These are phyloP conservation scores for Spirogloea muscicola DNA, from an alignment of 139 green algal genomes.

Conservation along the genomic window DNA sequence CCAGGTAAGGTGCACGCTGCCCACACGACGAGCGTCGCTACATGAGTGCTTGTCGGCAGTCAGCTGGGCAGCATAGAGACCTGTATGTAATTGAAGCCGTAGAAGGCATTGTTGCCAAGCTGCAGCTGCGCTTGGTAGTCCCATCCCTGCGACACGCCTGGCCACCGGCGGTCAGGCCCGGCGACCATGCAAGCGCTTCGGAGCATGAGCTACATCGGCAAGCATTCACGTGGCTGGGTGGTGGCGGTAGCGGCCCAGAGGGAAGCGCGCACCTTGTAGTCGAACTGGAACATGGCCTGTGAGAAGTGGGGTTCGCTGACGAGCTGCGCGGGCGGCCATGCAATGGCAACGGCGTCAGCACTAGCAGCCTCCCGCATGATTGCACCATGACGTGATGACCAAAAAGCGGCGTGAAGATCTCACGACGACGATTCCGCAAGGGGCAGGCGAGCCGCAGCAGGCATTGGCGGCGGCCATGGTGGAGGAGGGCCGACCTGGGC, in stretches of 20 bases:
- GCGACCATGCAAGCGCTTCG: neutral
- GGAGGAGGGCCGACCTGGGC: constrained; percentile 68
- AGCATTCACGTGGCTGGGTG: neutral
- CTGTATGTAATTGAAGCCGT: constrained; percentile 65
- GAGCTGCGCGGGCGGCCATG: constrained; percentile 9
- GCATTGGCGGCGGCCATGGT: no score
- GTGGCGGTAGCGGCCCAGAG: neutral
- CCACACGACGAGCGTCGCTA: no score
- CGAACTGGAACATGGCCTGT: constrained; percentile 53
- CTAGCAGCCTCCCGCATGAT: no score
- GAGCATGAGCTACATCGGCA: neutral
- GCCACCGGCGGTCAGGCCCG: no score
- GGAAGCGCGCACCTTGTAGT: constrained; percentile 50
- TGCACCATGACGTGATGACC: no score
- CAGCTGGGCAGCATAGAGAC: no score
- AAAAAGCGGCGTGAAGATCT: no score
- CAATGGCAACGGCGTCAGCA: neutral
- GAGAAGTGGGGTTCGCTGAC: constrained; percentile 41
- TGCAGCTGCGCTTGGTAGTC: constrained; percentile 97
- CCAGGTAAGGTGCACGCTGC: no score
- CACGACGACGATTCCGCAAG: no score
- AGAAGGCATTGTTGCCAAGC: constrained; percentile 87
- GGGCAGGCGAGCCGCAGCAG: no score
- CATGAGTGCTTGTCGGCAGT: neutral
- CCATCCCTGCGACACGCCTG: constrained; percentile 56